Percentiles rank a stretch among this genome's conserved stretches.
Conservation (phyloP, 805 yeast genomes). For the Zygosaccharomyces bisporus region DNA sequence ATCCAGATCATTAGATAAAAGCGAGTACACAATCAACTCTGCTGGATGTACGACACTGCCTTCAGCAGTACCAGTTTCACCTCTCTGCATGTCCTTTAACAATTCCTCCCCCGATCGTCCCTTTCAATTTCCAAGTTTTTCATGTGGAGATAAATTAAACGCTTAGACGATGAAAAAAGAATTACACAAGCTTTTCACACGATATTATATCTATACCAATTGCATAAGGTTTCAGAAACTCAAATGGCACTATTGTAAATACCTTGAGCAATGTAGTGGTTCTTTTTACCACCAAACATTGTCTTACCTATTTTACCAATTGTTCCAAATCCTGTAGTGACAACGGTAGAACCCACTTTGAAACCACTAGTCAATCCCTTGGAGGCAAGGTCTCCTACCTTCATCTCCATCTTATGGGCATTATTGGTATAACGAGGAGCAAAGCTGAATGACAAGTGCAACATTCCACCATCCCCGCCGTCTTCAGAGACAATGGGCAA, state of each 20-base stretch:
- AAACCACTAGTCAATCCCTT: conserved; percentile 48
- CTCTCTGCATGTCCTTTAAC: conserved; percentile 3
- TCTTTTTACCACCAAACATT: conserved; percentile 37
- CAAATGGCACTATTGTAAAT: conserved; percentile 14
- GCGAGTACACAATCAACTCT: conserved; percentile 32
- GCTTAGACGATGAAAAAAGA: neutral
- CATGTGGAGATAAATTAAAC: neutral
- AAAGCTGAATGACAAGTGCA: conserved; percentile 58
- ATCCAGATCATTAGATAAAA: conserved; percentile 32
- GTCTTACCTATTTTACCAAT: conserved; percentile 42
- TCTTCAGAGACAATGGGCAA: conserved; percentile 42
- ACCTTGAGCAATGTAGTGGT: conserved; percentile 18
- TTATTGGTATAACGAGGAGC: conserved; percentile 63
- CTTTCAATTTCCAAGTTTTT: neutral
- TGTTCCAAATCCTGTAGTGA: conserved; percentile 45
- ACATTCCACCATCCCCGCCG: conserved; percentile 52
- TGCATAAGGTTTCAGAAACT: neutral
- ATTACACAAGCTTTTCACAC: neutral
- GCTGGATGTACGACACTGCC: conserved; percentile 28
- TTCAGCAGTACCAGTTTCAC: conserved; percentile 3
- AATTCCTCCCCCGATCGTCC: neutral
- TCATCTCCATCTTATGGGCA: conserved; percentile 42
- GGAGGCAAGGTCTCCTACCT: conserved; percentile 48
- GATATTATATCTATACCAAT: neutral
- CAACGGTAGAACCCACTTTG: conserved; percentile 42